These are phyloP conservation scores for Teratosphaeriaceae sp. DNA, from an alignment of 2,329 filamentous ascomycete genomes.

Conservation along the genomic window DNA sequence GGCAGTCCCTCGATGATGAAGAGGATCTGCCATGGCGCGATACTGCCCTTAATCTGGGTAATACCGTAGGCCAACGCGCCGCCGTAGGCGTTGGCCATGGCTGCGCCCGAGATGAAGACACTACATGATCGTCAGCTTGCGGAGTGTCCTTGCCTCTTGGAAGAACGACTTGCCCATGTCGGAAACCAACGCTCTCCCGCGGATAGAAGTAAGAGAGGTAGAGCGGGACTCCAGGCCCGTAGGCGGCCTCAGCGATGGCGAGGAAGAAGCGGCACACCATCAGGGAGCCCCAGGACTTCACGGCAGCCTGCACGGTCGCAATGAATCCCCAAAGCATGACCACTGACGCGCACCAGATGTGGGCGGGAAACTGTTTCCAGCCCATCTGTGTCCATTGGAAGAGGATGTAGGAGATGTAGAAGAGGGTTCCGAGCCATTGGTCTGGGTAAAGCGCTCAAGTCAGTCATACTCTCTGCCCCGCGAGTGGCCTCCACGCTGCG, in stretches of 20 bases:
- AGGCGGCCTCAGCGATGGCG: constrained; percentile 25
- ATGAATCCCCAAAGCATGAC: constrained; percentile 43
- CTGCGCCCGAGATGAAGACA: constrained; percentile 48
- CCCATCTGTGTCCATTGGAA: constrained; percentile 56
- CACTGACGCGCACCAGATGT: constrained; percentile 35
- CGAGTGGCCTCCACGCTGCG: no score
- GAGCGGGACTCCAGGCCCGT: constrained; percentile 49
- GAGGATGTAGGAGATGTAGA: constrained; percentile 54
- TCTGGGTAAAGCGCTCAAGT: no score
- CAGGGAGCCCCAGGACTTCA: constrained; percentile 39
- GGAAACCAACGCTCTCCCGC: constrained; percentile 35
- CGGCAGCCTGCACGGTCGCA: constrained; percentile 41
- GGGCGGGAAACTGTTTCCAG: constrained; percentile 29
- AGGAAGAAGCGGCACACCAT: constrained; percentile 46
- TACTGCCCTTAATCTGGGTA: constrained; percentile 49
- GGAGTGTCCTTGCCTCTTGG: no score
- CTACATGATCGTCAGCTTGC: neutral
- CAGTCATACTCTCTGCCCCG: no score
- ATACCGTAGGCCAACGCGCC: constrained; percentile 60
- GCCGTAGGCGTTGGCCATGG: constrained; percentile 74
- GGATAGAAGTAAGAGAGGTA: constrained; percentile 60
- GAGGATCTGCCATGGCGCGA: constrained; percentile 55
- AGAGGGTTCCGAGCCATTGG: constrained; percentile 47
- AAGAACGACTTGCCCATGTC: constrained; percentile 35
- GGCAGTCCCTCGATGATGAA: constrained; percentile 60